phyloP scores from a whole-genome alignment of 1,284 basidiomycete species.

The Trametes sp. region DNA sequence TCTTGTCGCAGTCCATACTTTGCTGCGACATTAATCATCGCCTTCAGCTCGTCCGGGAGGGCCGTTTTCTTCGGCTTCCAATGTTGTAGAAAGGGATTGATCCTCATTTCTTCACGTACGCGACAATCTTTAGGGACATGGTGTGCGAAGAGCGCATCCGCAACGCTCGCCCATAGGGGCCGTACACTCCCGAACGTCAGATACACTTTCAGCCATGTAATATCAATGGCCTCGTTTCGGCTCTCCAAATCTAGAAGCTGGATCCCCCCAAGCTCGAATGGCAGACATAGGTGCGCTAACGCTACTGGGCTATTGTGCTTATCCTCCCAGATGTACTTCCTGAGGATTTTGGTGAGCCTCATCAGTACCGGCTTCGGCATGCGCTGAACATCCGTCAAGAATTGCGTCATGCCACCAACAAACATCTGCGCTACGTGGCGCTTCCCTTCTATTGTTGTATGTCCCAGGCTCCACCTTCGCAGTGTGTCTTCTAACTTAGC shows the following conservation, averaged over 20 bases:
- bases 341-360: background rate
- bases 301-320: background rate
- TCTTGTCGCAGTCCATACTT: background rate
- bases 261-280: background rate
- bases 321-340: background rate
- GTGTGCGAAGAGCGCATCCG: background rate
- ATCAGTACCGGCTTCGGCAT: constrained; percentile 28
- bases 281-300: background rate
- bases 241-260: background rate
- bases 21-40: background rate
- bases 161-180: background rate
- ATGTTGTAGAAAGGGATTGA: background rate
- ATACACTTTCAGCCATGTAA: constrained; percentile 12
- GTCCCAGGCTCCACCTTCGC: constrained; percentile 27
- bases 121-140: background rate
- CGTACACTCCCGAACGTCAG: background rate
- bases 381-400: constrained; percentile 36
- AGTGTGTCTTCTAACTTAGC: constrained; percentile 26
- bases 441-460: constrained; percentile 32
- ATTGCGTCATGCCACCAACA: constrained; percentile 28
- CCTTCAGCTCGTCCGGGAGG: background rate
- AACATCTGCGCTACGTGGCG: constrained; percentile 19
- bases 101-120: background rate
- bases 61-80: background rate
- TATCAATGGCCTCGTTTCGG: constrained; percentile 9